These are phyloP conservation scores for Coemansia sp. DNA, from an alignment of 192 early-diverging fungal genomes.

Conservation along the genomic window DNA sequence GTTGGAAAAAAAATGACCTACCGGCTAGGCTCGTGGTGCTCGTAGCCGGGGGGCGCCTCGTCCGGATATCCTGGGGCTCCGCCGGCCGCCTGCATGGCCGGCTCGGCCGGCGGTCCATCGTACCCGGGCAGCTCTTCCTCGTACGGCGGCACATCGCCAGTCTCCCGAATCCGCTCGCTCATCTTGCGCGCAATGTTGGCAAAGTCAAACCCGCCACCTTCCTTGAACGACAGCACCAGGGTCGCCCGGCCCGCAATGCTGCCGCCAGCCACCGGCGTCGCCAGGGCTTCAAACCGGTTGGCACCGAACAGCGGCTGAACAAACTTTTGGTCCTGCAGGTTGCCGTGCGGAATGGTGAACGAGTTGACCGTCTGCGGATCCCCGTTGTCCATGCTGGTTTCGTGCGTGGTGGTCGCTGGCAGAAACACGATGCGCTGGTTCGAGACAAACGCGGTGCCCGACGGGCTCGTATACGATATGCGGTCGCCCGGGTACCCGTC, in stretches of 20 bases:
- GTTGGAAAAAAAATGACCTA: too few species aligned
- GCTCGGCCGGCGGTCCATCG: constrained; percentile 11
- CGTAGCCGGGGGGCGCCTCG: constrained; percentile 43
- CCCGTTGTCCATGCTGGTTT: constrained; percentile 13
- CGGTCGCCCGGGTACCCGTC: constrained; percentile 33
- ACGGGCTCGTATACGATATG: constrained; percentile 7
- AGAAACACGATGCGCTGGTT: constrained; percentile 48
- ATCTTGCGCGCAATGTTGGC: constrained; percentile 34
- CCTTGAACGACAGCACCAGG: constrained; percentile 37
- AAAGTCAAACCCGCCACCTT: constrained; percentile 50
- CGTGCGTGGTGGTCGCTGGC: constrained; percentile 18
- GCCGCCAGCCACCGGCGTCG: constrained; percentile 15
- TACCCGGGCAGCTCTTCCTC: constrained; percentile 45
- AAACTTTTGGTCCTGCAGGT: constrained; percentile 22
- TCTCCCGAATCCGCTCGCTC: constrained; percentile 28
- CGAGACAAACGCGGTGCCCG: constrained; percentile 43
- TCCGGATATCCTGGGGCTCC: constrained; percentile 31
- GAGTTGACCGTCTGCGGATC: constrained; percentile 14
- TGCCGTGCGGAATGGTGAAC: constrained; percentile 34
- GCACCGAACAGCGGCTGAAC: constrained; percentile 39
- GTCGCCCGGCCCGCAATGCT: constrained; percentile 1
- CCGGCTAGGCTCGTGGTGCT: too few species aligned
- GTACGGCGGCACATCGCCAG: constrained; percentile 28
- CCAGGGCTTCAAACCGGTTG: constrained; percentile 35
- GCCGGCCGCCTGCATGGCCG: constrained; percentile 5